Evolutionary conservation across 352 stramenopile species (phyloP).

Genomic region (Lagenidium giganteum): DNA sequence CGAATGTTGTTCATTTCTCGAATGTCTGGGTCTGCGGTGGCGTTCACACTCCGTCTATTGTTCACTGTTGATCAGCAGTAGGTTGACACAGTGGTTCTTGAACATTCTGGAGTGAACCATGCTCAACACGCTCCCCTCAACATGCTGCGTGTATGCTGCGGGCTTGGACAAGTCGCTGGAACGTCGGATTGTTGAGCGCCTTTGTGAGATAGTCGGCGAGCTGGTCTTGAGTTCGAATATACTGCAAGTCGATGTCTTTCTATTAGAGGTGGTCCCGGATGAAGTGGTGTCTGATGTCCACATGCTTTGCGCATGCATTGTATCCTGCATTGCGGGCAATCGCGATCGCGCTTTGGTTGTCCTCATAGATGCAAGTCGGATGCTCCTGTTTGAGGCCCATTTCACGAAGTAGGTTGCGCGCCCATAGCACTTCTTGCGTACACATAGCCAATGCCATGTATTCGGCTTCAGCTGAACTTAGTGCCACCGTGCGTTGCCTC

Average conservation of each 20-base stretch:
- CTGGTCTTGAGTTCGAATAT: constrained; percentile 3
- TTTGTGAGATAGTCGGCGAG: constrained; percentile 11
- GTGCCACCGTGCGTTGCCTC: constrained; percentile 1
- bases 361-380: constrained; percentile 2
- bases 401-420: constrained; percentile 3
- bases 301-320: constrained; percentile 2
- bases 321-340: background rate
- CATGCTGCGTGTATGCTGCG: background rate
- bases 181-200: too few species aligned
- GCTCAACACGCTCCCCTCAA: constrained; percentile 4
- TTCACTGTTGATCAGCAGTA: too few species aligned
- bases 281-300: constrained; percentile 13
- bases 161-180: background rate
- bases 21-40: too few species aligned
- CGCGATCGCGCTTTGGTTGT: constrained; percentile 10
- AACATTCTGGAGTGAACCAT: too few species aligned
- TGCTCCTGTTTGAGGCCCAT: background rate
- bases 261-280: constrained; percentile 7
- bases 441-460: constrained; percentile 10
- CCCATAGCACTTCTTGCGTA: constrained; percentile 9
- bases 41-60: too few species aligned
- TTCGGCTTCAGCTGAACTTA: constrained; percentile 9
- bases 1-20: too few species aligned
- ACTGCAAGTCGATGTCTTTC: constrained; percentile 1
- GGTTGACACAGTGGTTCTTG: too few species aligned